Percentiles rank a stretch among this genome's conserved stretches.
Evolutionary conservation across 768 basidiomycete genomes (phyloP).

Genomic region (Lanmaoa pseudosensibilis): DNA sequence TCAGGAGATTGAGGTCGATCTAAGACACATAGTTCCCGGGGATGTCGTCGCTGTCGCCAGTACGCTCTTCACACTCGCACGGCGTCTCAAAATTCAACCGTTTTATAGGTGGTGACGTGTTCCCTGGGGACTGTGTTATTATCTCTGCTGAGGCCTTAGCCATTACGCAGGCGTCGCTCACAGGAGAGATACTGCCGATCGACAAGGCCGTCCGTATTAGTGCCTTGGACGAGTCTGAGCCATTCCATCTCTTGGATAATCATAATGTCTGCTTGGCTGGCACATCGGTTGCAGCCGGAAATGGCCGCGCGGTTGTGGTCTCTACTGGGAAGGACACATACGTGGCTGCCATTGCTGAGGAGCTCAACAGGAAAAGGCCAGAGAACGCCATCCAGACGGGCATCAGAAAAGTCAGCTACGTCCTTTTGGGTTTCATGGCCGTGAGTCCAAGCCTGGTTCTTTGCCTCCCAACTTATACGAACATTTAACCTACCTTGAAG

Average conservation of each 20-base stretch:
- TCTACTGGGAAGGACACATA: constrained; percentile 36
- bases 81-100: not conserved
- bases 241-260: constrained; percentile 33
- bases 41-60: constrained; percentile 34
- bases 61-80: constrained; percentile 1
- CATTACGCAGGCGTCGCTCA: constrained; percentile 37
- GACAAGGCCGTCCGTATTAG: constrained; percentile 28
- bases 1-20: constrained; percentile 33
- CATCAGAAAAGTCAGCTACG: constrained; percentile 36
- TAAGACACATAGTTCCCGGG: constrained; percentile 33
- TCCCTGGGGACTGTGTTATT: constrained; percentile 37
- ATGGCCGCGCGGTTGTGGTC: constrained; percentile 31
- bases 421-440: constrained; percentile 32
- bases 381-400: constrained; percentile 35
- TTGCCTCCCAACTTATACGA: not conserved
- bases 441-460: constrained; percentile 13
- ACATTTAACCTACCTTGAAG: constrained; percentile 8
- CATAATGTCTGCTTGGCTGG: constrained; percentile 36
- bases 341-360: constrained; percentile 36
- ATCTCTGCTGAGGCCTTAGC: constrained; percentile 35
- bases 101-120: constrained; percentile 34
- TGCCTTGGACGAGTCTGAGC: constrained; percentile 14
- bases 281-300: constrained; percentile 36
- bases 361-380: constrained; percentile 33
- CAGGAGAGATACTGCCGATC: constrained; percentile 37